Evolutionary conservation across 192 early-diverging fungal species (phyloP).

Genomic region (Pilaira anomala): DNA sequence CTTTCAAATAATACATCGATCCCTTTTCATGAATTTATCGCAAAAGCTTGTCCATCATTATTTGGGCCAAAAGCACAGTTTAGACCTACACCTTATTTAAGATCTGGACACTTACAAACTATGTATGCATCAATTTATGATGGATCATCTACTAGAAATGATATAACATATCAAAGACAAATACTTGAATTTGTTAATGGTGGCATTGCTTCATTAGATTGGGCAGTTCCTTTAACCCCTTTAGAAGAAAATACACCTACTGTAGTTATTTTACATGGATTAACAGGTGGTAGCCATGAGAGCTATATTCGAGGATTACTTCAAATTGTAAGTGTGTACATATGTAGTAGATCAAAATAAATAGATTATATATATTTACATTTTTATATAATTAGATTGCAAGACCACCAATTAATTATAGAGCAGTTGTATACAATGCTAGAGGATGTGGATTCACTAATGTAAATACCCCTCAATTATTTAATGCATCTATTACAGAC

Average conservation of each 20-base stretch:
- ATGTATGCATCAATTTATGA: constrained; percentile 54
- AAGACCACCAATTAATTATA: constrained; percentile 57
- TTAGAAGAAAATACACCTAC: constrained; percentile 67
- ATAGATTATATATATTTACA: not conserved
- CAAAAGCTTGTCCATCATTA: constrained; percentile 52
- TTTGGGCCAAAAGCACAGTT: constrained; percentile 52
- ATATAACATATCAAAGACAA: constrained; percentile 61
- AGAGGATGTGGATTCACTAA: constrained; percentile 85
- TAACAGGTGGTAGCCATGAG: constrained; percentile 92
- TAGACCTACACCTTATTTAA: constrained; percentile 69
- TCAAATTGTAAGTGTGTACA: constrained; percentile 40
- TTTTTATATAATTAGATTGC: constrained; percentile 35
- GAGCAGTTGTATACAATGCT: constrained; percentile 83
- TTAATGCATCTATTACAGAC: constrained; percentile 77
- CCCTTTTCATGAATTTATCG: constrained; percentile 34
- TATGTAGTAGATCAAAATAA: not conserved
- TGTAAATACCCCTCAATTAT: constrained; percentile 75
- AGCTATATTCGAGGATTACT: constrained; percentile 79
- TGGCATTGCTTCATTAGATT: constrained; percentile 85
- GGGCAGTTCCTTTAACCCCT: constrained; percentile 57
- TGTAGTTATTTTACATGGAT: constrained; percentile 81
- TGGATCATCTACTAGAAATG: constrained; percentile 32
- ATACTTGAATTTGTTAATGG: constrained; percentile 69
- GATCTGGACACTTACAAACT: constrained; percentile 81
- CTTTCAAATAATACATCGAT: not conserved